These are phyloP conservation scores for Ammopiptanthus mongolicus DNA, from an alignment of 306 rosid species.

Conservation along the genomic window DNA sequence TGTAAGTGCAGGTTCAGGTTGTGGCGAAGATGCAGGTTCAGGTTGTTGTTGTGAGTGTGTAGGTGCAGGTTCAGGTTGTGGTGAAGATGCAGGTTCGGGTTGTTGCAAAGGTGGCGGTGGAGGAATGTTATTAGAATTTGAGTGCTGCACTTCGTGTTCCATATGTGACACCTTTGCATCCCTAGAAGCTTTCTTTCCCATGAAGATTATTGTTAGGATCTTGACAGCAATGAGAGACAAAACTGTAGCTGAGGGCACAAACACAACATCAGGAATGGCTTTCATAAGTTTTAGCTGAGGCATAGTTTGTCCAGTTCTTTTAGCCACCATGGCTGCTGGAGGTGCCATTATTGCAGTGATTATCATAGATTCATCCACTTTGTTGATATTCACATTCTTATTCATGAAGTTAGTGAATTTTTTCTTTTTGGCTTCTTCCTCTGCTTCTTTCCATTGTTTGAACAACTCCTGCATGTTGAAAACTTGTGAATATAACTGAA, in stretches of 20 bases:
- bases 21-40: neutral
- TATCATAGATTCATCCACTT: constrained; percentile 37
- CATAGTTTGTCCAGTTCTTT: constrained; percentile 44
- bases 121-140: neutral
- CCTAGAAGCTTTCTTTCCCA: neutral
- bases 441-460: neutral
- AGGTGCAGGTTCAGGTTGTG: neutral
- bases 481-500: neutral
- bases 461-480: constrained; percentile 23
- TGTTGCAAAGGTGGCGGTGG: neutral
- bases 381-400: constrained; percentile 28
- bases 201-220: constrained; percentile 33
- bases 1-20: neutral
- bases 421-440: neutral
- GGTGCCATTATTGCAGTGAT: constrained; percentile 59
- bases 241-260: constrained; percentile 59
- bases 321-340: constrained; percentile 57
- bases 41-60: neutral
- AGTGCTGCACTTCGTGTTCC: neutral
- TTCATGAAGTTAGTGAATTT: constrained; percentile 27
- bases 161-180: neutral
- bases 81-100: neutral
- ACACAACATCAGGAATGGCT: constrained; percentile 55
- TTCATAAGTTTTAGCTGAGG: constrained; percentile 53
- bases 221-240: constrained; percentile 44